Percentiles rank a stretch among this genome's conserved stretches.
These are phyloP conservation scores for Termitomyces sp. DNA, from an alignment of 768 basidiomycete genomes.

Conservation along the genomic window DNA sequence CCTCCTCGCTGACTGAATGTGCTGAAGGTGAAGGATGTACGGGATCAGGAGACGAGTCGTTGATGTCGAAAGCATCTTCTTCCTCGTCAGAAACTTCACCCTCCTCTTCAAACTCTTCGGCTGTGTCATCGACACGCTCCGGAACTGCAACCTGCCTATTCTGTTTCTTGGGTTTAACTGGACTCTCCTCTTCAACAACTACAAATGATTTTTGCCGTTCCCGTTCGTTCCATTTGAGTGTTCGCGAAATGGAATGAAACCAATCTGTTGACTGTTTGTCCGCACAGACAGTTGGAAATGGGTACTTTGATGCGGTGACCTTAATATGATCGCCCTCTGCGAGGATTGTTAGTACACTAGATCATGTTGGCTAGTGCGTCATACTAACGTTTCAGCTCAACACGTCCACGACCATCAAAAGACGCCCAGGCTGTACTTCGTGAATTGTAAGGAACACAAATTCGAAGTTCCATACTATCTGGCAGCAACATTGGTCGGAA, in stretches of 20 bases:
- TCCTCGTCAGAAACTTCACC: constrained; percentile 47
- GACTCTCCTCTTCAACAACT: constrained; percentile 91
- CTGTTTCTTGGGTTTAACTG: constrained; percentile 32
- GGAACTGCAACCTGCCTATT: constrained; percentile 6
- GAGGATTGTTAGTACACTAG: constrained; percentile 2
- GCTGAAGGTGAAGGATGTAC: constrained; percentile 7
- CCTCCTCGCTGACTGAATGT: constrained; percentile 11
- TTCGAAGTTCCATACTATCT: constrained; percentile 96
- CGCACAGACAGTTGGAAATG: constrained; percentile 97
- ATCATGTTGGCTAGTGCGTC: neutral
- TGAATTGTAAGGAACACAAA: constrained; percentile 99
- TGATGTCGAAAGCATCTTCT: constrained; percentile 80
- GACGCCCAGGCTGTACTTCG: constrained; percentile 98
- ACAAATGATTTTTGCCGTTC: constrained; percentile 99
- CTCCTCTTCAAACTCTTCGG: constrained; percentile 32
- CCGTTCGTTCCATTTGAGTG: constrained; percentile 98
- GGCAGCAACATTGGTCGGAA: constrained; percentile 99
- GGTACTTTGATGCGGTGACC: constrained; percentile 93
- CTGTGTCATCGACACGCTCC: constrained; percentile 12
- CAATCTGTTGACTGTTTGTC: constrained; percentile 98
- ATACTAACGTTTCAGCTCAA: constrained; percentile 87
- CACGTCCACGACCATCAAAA: constrained; percentile 94
- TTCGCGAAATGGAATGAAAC: constrained; percentile 96
- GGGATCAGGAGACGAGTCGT: constrained; percentile 71
- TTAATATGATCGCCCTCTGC: constrained; percentile 99